Conservation (phyloP, 352 stramenopile genomes). For the Saprolegnia diclina region DNA sequence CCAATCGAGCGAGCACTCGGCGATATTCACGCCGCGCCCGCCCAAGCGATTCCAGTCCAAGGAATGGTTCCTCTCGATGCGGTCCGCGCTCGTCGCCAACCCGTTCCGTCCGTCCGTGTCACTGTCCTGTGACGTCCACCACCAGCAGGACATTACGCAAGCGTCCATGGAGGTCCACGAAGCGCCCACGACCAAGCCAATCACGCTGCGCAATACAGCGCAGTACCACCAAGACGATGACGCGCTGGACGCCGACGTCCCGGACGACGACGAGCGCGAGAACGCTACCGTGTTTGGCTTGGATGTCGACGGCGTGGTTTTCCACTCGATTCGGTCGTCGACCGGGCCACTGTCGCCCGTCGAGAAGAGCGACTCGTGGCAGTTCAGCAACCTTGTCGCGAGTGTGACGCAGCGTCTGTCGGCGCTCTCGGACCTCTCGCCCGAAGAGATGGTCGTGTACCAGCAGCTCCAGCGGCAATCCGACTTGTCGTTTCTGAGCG, state of each 20-base stretch:
- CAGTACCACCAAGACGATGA: background rate
- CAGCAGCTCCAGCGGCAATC: slow-evolving; percentile 8
- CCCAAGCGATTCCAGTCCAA: slow-evolving; percentile 11
- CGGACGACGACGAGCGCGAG: slow-evolving; percentile 1
- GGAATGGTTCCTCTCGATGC: slow-evolving; percentile 24
- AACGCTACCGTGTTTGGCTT: slow-evolving; percentile 4
- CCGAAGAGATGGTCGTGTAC: slow-evolving; percentile 6
- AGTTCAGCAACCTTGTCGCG: background rate
- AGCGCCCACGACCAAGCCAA: background rate
- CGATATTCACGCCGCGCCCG: background rate
- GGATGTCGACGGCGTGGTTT: background rate
- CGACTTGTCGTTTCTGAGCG: slow-evolving; percentile 4
- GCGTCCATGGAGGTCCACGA: slow-evolving; percentile 24
- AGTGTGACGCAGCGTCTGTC: background rate
- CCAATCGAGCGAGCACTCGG: background rate
- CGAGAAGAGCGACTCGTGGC: background rate
- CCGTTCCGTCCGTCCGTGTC: slow-evolving; percentile 26
- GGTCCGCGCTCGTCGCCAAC: slow-evolving; percentile 20
- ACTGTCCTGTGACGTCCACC: slow-evolving; percentile 18
- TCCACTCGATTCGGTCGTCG: slow-evolving; percentile 4
- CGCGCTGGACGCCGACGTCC: background rate
- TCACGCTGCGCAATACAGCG: slow-evolving; percentile 1
- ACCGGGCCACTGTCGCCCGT: background rate
- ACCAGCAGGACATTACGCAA: slow-evolving; percentile 17
- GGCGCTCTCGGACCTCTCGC: background rate